phyloP scores from a whole-genome alignment of 1,139 yeast genomes.

The Lodderomyces jiufengensis region DNA sequence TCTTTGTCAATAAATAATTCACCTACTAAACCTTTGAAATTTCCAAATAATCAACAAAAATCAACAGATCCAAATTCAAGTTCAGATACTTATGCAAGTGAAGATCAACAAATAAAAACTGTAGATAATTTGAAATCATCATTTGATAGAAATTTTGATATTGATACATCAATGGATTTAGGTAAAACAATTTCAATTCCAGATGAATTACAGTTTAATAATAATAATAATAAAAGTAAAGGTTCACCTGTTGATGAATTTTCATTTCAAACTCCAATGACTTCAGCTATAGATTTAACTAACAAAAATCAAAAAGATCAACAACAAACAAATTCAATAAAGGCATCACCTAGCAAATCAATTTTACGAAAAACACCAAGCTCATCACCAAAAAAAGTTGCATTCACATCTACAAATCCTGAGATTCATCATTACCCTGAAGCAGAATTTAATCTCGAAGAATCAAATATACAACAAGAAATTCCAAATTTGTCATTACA shows the following conservation, averaged over 20 bases:
- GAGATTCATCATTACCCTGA: conserved; percentile 34
- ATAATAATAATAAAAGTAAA: not conserved
- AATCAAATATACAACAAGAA: conserved; percentile 1
- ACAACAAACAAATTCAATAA: conserved; percentile 7
- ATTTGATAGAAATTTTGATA: conserved; percentile 28
- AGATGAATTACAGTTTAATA: conserved; percentile 9
- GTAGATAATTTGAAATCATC: conserved; percentile 12
- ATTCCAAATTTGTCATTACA: conserved; percentile 3
- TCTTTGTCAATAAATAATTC: conserved; percentile 18
- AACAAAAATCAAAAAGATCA: conserved; percentile 5
- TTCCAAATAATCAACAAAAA: conserved; percentile 18
- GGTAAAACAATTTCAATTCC: conserved; percentile 11
- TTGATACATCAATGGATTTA: conserved; percentile 19
- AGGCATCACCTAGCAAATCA: conserved; percentile 37
- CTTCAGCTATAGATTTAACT: conserved; percentile 22
- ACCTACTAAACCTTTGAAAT: conserved; percentile 37
- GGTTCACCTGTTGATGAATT: conserved; percentile 24
- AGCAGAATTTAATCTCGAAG: conserved; percentile 2
- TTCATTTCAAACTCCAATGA: conserved; percentile 27
- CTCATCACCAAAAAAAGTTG: conserved; percentile 41
- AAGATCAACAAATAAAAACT: conserved; percentile 13
- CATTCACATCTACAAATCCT: conserved; percentile 31
- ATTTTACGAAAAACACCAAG: conserved; percentile 34
- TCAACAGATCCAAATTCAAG: conserved; percentile 33
- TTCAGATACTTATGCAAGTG: conserved; percentile 44